Evolutionary conservation across 805 yeast species (phyloP), one percentile per base, ranked within the genome.

Genomic region (Wickerhamiella bombiphila): DNA sequence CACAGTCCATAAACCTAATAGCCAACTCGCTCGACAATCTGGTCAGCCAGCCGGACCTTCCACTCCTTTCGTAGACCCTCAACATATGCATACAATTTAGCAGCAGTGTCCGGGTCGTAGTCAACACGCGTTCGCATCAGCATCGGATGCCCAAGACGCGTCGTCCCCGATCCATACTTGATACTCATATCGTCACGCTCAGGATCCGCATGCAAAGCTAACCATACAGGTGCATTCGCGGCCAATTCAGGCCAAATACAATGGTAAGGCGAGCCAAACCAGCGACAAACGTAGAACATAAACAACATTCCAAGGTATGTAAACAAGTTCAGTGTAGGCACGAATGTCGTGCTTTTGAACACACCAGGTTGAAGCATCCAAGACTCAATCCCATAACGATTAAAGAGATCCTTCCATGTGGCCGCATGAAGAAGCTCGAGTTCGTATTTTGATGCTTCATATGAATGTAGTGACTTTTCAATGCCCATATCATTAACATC

Each of bases 361-460:
- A 91, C 81, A 14, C 99, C 98, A 0, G 99, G 99, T 42, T 91
- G 95, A 4, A 80, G 74, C 24, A 88, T 60, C 59, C 80, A 85
- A 52, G 80, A 85, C 35, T 62, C 64, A 35, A 88, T 70, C 1
- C 76, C 79, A 36, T 66, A 53, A 9, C 67, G 49, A 22, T 60
- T 48, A 19, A 52, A 50, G 51, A 82, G 59, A 15, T 60, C 47
- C 41, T 69, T 54, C 55, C 71, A 80, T 2, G 85, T 70, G 6
- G 80, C 85, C 31, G 70, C 56, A 58, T 88, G 97, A 30, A 85
- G 58, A 39, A 86, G 65, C 56, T 91, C 97, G 29, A 88, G 76
- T 45, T 79, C 62, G 51, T 94, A 66, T 53, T 91, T 91, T 2
- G 96, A 83, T 8, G 94, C 94, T 56, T 88, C 97, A 54, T 91